These are phyloP conservation scores for Crinitomyces ghanaensis DNA, from an alignment of 805 yeast genomes.

Conservation along the genomic window DNA sequence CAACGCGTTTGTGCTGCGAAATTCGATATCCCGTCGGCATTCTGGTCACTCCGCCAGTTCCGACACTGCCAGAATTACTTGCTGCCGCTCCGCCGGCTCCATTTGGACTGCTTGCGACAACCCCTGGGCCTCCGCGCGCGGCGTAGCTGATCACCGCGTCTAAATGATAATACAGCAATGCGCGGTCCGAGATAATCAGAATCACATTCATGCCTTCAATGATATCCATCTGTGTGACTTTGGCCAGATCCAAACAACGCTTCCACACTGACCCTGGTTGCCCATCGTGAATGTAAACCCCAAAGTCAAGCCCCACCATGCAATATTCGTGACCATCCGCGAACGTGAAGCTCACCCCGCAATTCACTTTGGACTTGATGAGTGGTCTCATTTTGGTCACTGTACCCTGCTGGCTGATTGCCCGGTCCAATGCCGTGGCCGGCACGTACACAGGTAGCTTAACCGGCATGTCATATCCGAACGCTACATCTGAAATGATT, in stretches of 20 bases:
- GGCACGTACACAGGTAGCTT: slow-evolving; percentile 22
- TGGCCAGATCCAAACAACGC: slow-evolving; percentile 39
- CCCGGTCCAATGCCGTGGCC: slow-evolving; percentile 28
- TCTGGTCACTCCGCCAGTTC: no score
- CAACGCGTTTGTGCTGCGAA: slow-evolving; percentile 32
- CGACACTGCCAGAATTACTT: neutral
- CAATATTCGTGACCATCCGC: slow-evolving; percentile 32
- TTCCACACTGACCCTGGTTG: slow-evolving; percentile 38
- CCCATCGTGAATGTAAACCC: slow-evolving; percentile 21
- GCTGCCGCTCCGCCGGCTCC: neutral
- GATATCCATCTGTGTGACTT: slow-evolving; percentile 51
- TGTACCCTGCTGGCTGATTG: slow-evolving; percentile 14
- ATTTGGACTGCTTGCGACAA: neutral
- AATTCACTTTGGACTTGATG: slow-evolving; percentile 27
- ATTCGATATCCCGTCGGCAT: slow-evolving; percentile 37
- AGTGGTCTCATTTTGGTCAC: slow-evolving; percentile 13
- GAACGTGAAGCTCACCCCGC: slow-evolving; percentile 36
- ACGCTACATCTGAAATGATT: slow-evolving; percentile 45
- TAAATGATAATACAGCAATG: slow-evolving; percentile 50
- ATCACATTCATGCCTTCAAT: slow-evolving; percentile 44
- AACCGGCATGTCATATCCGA: slow-evolving; percentile 51
- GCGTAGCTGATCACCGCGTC: slow-evolving; percentile 39
- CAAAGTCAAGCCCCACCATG: slow-evolving; percentile 15
- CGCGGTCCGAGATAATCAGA: slow-evolving; percentile 46
- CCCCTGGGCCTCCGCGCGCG: neutral